Evolutionary conservation across 1,139 yeast genomes (phyloP), one percentile per base, ranked within the genome.

Genomic region (Yamadazyma oceani): DNA sequence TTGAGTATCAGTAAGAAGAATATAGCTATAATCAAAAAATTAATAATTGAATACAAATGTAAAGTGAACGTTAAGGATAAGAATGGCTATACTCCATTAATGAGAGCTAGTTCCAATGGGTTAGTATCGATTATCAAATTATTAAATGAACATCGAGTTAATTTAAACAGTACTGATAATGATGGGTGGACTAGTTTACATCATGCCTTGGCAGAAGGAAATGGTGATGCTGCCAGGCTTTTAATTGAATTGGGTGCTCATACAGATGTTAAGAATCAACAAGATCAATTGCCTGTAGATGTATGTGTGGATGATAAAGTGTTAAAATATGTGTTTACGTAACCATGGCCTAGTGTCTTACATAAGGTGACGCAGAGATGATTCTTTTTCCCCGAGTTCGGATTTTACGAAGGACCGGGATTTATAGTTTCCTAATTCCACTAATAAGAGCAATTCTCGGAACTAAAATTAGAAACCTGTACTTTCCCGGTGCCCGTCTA

Each of bases 161-260:
- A 87, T 14, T 55, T 89, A 19, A 86, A 88, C 53, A 70, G 80
- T 4, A 73, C 76, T 30, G 97, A 90, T 55, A 50, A 52, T 14
- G 72, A 75, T 36, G 95, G 95, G 0, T 87, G 94, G 90, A 85
- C 95, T 0, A 81, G 96, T 0, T 59, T 90, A 48, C 95, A 88
- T 58, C 95, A 88, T 58, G 96, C 97, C 0, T 63, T 85, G 38
- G 92, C 96, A 0, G 98, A 90, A 57, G 97, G 97, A 0, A 83
- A 84, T 54, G 90, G 83, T 2, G 96, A 87, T 41, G 78, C 80
- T 7, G 96, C 86, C 0, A 71, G 79, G 2, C 53, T 66, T 29
- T 63, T 90, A 35, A 78, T 82, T 5, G 69, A 72, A 32, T 65
- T 71, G 21, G 94, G 94, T 0, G 96, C 95, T 0, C 88, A 85